These are phyloP conservation scores for Austroboletus eburneus DNA, from an alignment of 768 basidiomycete species.

Conservation along the genomic window DNA sequence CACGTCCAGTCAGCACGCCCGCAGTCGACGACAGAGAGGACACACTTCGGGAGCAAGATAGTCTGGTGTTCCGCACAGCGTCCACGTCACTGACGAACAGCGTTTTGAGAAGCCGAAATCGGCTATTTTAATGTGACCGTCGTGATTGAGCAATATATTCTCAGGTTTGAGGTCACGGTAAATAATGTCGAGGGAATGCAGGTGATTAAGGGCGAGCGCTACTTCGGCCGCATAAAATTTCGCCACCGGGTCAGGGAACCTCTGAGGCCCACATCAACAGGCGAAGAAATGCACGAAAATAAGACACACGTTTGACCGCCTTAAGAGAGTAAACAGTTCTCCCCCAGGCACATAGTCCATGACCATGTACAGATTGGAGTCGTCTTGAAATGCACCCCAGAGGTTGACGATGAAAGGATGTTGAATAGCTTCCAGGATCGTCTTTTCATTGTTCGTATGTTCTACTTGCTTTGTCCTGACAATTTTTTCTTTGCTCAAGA, in stretches of 20 bases:
- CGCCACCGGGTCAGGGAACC: constrained; percentile 95
- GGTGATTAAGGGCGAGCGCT: constrained; percentile 84
- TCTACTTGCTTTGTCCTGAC: constrained; percentile 93
- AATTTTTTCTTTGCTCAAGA: constrained; percentile 89
- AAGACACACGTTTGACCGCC: constrained; percentile 75
- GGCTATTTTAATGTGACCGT: constrained; percentile 95
- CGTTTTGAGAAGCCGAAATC: constrained; percentile 96
- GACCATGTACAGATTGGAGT: constrained; percentile 93
- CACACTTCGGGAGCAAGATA: constrained; percentile 93
- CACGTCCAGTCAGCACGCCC: constrained; percentile 4
- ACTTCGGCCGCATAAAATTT: constrained; percentile 98
- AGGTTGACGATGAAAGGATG: constrained; percentile 96
- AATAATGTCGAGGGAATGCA: constrained; percentile 84
- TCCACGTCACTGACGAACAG: constrained; percentile 87
- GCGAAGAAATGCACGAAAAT: constrained; percentile 10
- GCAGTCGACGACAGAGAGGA: constrained; percentile 14
- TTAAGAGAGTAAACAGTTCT: constrained; percentile 89
- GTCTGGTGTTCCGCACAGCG: constrained; percentile 92
- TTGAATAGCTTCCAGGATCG: constrained; percentile 78
- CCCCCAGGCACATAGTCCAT: constrained; percentile 97
- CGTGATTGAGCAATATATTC: constrained; percentile 88
- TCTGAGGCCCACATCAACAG: constrained; percentile 37
- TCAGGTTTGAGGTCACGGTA: constrained; percentile 99
- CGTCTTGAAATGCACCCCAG: constrained; percentile 94
- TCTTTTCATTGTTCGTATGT: constrained; percentile 94